Base-by-base conservation (phyloP, 2,329 filamentous ascomycete species). In the Passalora sequoiae region DNA sequence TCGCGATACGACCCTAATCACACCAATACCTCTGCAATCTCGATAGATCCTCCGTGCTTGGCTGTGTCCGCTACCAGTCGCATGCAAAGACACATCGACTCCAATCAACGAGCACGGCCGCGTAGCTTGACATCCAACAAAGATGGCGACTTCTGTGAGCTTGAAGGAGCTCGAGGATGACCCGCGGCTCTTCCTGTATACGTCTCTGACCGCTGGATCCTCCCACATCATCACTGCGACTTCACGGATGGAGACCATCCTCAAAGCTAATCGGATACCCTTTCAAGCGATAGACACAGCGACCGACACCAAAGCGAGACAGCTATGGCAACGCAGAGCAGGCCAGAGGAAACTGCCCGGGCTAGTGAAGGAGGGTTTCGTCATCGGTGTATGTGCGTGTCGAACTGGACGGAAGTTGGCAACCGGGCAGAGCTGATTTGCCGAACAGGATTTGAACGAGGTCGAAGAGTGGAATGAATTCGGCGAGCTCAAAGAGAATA, bases 401-500 rank as follows among this genome's bases (percentile, higher is more conserved):
- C 13, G 28, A 4, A 38, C 6, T 22, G 6, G 21, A n/a, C 8
- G 13, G 16, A 33, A 24, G 8, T 20, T 22, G 28, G 2, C 5
- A 32, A 13, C 24, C n/a, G 28, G 5, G 27, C 29, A 29, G 40
- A 25, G 37, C 41, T 39, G 27, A 33, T 27, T 12, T 24, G 19
- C 10, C 22, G 12, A 51, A 29, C 53, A 96, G 89, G 92, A 96
- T 64, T 76, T 96, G 38, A 84, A 91, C 52, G 84, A 97, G 67
- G 81, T 97, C 51, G 92, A 98, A 69, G 92, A 98, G 64, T 97
- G 91, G 92, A 98, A 98, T 71, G 92, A 98, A 66, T 96, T 94
- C 67, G 89, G 89, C 67, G 91, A 97, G 69, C 78, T 98, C 49
- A 88, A 89, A 66, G 80, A 91, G 67, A 84, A 91, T 58, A 80